phyloP scores from a whole-genome alignment of 257 asterid species.

The Cinchona pubescens region DNA sequence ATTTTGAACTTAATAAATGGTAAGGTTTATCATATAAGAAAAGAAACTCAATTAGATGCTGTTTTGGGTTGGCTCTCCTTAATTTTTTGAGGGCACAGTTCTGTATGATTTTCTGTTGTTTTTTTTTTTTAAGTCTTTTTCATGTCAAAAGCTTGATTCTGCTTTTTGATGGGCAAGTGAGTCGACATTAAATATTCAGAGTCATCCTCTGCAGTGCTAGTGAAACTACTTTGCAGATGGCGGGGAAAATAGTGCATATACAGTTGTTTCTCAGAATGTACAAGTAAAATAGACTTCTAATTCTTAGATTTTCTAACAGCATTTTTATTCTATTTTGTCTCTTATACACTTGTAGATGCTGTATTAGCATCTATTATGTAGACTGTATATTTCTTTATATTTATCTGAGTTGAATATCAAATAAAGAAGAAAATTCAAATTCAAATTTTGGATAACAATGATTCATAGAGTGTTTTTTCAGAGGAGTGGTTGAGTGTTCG shows the following conservation, averaged over 20 bases:
- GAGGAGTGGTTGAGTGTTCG: background rate
- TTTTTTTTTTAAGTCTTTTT: background rate
- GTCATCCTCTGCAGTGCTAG: background rate
- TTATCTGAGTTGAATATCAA: too few relatives aligned
- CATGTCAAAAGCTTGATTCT: background rate
- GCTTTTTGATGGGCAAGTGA: background rate
- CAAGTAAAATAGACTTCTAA: too few relatives aligned
- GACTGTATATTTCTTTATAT: too few relatives aligned
- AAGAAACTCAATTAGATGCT: background rate
- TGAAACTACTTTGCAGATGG: background rate
- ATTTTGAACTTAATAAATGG: constrained; percentile 64
- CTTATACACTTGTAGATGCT: too few relatives aligned
- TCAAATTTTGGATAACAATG: background rate
- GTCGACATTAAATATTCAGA: background rate
- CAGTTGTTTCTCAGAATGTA: background rate
- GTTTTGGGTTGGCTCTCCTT: background rate
- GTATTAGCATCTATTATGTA: too few relatives aligned
- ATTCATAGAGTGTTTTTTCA: background rate
- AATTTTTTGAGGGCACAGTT: background rate
- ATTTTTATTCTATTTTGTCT: too few relatives aligned
- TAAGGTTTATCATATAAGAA: constrained; percentile 19
- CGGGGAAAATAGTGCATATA: background rate
- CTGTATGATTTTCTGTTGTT: background rate
- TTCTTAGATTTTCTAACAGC: too few relatives aligned
- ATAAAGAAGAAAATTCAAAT: background rate